Evolutionary conservation across 1,284 basidiomycete genomes (phyloP), one percentile per base, ranked within the genome.

Genomic region (Inonotus obliquus): DNA sequence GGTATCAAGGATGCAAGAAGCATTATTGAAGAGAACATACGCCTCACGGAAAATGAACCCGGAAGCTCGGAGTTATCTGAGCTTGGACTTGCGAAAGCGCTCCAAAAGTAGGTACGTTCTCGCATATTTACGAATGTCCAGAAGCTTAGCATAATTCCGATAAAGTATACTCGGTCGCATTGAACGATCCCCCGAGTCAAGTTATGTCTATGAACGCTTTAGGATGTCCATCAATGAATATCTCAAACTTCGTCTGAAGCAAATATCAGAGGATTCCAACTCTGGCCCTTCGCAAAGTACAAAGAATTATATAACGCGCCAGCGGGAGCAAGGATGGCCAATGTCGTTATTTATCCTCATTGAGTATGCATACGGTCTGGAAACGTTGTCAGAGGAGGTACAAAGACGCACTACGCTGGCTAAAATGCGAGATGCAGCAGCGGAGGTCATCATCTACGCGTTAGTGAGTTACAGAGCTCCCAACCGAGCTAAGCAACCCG

Each of bases 331-430:
- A 14, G 61, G 61, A 7, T 62, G 61, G 61, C 47, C 39, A 2
- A 17, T 19, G 32, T 23, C 37, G 37, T 25, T 62, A n/a, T 62
- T 62, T 38, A 41, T 62, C n/a, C 49, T 62, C 4, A 57, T 54
- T 17, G 61, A 62, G 37, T 57, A 53, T 44, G 57, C 61, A 21
- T 27, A 57, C 25, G 55, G 61, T 13, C 55, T 62, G 1, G 37
- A 52, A n/a, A 14, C 37, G 10, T 13, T 25, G 10, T 25, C 35
- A 32, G 37, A 17, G 21, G 48, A n/a, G 25, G 19, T 48, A 19
- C 39, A 9, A 27, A 44, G 51, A 14, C 39, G 25, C 13, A 3
- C 48, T 2, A 4, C 14, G 14, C 23, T 62, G 13, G 38, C 4
- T 10, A 17, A 29, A 1, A 17, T 44, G 6, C 41, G 48, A 35